Base-by-base conservation (phyloP, 2,329 filamentous ascomycete genomes). In the Shiraia bambusicola region DNA sequence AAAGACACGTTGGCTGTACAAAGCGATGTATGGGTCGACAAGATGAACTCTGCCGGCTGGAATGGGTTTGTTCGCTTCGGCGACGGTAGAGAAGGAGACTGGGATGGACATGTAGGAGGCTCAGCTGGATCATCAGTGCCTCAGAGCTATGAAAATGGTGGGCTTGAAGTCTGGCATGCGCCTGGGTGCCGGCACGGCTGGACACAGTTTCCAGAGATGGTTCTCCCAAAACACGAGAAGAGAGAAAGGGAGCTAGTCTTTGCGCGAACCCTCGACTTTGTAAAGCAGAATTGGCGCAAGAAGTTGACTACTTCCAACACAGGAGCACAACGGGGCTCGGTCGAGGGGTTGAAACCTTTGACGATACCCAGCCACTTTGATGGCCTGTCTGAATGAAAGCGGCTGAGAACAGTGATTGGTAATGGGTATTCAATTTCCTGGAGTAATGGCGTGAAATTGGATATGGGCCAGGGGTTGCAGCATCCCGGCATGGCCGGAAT, bases 21-120 rank as follows among this genome's bases (percentile, higher is more conserved):
- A 42, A 70, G 65, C 49, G 69, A 73, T 40, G 61, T 63, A 19
- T 73, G 70, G 70, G 63, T 69, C n/a, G 58, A 68, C 47, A 67
- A 66, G 42, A 66, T 72, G 56, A 63, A 61, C 28, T 44, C 50
- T 7, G 45, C 41, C 2, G 60, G 62, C 2, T 67, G 65, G 59
- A 57, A 61, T 31, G 55, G 65, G 1, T 60, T 58, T 7, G 63
- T 65, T 6, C 59, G 59, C 10, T 67, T 67, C 29, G 64, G 65
- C 19, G 64, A 68, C n/a, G 60, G 58, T 10, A 40, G 64, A 24
- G 42, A 49, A 13, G 58, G 56, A 14, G 63, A 65, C 28, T 66
- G 61, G 62, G 49, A 64, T 13, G 63, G 63, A 2, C 43, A 49
- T 6, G 28, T 44, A 1, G 54, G 58, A n/a, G 45, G 53, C 11